Percentiles rank a stretch among this genome's conserved stretches.
phyloP scores from a whole-genome alignment of 495 filamentous ascomycete genomes.

The Corynascus novoguineensis region DNA sequence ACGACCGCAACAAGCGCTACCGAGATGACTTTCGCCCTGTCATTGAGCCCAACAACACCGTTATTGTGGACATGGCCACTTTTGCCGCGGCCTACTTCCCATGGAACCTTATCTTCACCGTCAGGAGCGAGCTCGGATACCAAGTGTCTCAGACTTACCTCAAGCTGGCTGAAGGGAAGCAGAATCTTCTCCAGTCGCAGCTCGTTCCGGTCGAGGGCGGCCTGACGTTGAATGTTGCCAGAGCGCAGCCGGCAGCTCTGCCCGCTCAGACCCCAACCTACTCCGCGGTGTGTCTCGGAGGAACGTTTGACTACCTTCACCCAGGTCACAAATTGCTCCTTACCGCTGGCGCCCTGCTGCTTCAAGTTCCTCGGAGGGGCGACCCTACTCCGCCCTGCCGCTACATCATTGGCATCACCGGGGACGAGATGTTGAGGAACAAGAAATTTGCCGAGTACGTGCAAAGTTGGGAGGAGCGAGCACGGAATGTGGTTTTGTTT shows the following conservation, averaged over 20 bases:
- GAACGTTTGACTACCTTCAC: constrained; percentile 95
- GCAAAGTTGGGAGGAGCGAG: constrained; percentile 70
- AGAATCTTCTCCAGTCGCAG: constrained; percentile 40
- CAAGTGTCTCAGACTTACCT: constrained; percentile 39
- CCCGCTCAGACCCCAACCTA: constrained; percentile 27
- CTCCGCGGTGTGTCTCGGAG: constrained; percentile 68
- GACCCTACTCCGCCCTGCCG: constrained; percentile 35
- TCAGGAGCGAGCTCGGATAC: constrained; percentile 54
- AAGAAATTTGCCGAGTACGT: constrained; percentile 82
- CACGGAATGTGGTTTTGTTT: constrained; percentile 62
- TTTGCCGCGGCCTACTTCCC: constrained; percentile 57
- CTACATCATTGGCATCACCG: constrained; percentile 81
- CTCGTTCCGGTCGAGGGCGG: constrained; percentile 45
- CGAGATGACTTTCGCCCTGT: constrained; percentile 24
- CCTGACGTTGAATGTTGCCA: constrained; percentile 34
- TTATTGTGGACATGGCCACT: constrained; percentile 59
- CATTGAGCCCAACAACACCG: constrained; percentile 40
- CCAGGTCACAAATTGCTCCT: constrained; percentile 92
- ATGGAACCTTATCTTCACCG: constrained; percentile 68
- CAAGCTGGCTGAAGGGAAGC: constrained; percentile 40
- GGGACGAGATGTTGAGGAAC: constrained; percentile 74
- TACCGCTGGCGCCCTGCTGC: constrained; percentile 71
- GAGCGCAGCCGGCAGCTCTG: constrained; percentile 2
- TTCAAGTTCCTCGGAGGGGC: constrained; percentile 47
- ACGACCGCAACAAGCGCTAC: constrained; percentile 40